Evolutionary conservation across 805 yeast genomes (phyloP).

Genomic region (Wickerhamia fluorescens): DNA sequence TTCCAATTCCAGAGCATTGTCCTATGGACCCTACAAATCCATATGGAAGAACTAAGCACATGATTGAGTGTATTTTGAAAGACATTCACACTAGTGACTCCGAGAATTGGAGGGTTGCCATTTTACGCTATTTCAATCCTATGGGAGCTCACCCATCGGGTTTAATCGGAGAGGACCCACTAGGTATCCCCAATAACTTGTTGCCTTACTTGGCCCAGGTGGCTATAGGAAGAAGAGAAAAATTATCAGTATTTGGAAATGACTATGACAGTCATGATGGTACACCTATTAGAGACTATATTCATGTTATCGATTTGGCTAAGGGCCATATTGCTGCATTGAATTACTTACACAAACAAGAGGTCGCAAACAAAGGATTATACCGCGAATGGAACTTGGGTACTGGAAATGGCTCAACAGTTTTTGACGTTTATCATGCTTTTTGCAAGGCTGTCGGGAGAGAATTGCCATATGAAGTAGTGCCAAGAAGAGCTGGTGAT

Average conservation of each 20-base stretch:
- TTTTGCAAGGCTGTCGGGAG: conserved; percentile 61
- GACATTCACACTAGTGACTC: conserved; percentile 44
- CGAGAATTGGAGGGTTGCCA: conserved; percentile 44
- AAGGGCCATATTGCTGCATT: conserved; percentile 71
- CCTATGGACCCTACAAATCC: conserved; percentile 73
- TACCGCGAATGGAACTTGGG: conserved; percentile 81
- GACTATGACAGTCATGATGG: conserved; percentile 72
- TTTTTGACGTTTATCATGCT: conserved; percentile 59
- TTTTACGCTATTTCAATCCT: conserved; percentile 75
- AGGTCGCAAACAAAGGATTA: conserved; percentile 33
- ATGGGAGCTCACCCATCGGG: conserved; percentile 86
- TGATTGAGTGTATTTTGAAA: conserved; percentile 54
- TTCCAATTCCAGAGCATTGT: conserved; percentile 74
- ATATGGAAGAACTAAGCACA: conserved; percentile 65
- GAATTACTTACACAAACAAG: conserved; percentile 37
- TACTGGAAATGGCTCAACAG: conserved; percentile 75
- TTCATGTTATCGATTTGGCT: conserved; percentile 76
- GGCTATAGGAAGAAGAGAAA: conserved; percentile 63
- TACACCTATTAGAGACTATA: conserved; percentile 75
- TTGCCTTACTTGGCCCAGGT: conserved; percentile 74
- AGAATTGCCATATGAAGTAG: conserved; percentile 57
- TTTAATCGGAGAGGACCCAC: conserved; percentile 72
- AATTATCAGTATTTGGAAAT: conserved; percentile 61
- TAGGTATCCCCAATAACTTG: conserved; percentile 70
- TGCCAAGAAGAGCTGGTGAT: conserved; percentile 67